phyloP scores from a whole-genome alignment of 78 protist species.

The Planoprotostelium fungivorum region DNA sequence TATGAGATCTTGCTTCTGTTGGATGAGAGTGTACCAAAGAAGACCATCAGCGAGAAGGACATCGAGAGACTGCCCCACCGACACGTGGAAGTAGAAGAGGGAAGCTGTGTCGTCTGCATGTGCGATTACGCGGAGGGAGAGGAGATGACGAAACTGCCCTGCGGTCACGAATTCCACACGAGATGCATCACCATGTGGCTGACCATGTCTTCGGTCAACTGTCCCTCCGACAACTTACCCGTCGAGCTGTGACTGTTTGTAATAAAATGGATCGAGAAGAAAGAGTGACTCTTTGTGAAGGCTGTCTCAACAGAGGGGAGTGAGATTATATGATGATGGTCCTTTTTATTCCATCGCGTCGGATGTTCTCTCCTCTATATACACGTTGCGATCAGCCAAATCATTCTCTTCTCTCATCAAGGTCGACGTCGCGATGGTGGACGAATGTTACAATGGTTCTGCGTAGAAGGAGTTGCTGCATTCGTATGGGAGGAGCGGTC shows the following conservation, averaged over 20 bases:
- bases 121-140: constrained; percentile 14
- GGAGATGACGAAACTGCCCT: constrained; percentile 18
- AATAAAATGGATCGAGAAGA: neutral
- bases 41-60: constrained; percentile 7
- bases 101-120: constrained; percentile 39
- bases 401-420: too few species aligned
- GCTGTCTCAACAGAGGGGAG: too few species aligned
- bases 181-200: constrained; percentile 49
- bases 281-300: too few species aligned
- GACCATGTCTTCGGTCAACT: constrained; percentile 12
- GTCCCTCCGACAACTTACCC: constrained; percentile 41
- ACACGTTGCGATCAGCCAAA: too few species aligned
- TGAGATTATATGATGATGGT: too few species aligned
- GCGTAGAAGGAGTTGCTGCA: too few species aligned
- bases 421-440: too few species aligned
- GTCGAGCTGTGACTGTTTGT: too few species aligned
- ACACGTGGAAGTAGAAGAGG: neutral
- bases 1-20: constrained; percentile 35
- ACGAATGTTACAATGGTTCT: too few species aligned
- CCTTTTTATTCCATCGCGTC: too few species aligned
- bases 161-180: constrained; percentile 41
- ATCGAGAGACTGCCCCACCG: neutral
- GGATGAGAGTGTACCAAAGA: constrained; percentile 28
- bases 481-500: too few species aligned
- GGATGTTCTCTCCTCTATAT: too few species aligned